A percentile compares a stretch with the other conserved stretches of the same genome.
phyloP scores from a whole-genome alignment of 202 grass and related monocot genomes.

The Zoysia matrella region DNA sequence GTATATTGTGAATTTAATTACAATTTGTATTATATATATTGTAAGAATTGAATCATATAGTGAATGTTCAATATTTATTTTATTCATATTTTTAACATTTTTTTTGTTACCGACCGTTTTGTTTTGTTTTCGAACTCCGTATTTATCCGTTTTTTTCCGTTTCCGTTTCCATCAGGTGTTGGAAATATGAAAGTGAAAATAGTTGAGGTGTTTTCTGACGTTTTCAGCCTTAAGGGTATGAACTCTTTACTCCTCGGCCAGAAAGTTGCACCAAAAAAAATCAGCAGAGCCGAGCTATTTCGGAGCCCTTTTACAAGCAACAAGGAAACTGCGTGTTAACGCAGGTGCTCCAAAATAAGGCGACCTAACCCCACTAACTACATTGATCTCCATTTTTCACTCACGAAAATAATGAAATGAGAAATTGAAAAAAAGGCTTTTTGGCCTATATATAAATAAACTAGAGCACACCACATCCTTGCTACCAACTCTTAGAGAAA shows the following conservation, averaged over 20 bases:
- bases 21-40: no score
- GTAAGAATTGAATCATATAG: no score
- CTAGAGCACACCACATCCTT: slow-evolving; percentile 2
- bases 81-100: no score
- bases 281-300: slow-evolving; percentile 16
- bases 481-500: neutral
- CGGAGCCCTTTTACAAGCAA: neutral
- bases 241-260: slow-evolving; percentile 36
- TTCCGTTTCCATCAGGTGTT: no score
- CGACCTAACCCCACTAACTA: slow-evolving; percentile 42
- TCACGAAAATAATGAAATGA: neutral
- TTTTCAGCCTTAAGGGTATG: no score
- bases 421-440: neutral
- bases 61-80: no score
- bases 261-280: slow-evolving; percentile 32
- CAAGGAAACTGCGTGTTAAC: slow-evolving; percentile 17
- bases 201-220: no score
- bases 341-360: slow-evolving; percentile 23
- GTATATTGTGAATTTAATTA: no score
- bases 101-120: no score
- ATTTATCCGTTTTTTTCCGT: no score
- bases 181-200: no score
- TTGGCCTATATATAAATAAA: slow-evolving; percentile 40
- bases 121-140: no score
- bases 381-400: neutral